Conservation (phyloP, 495 filamentous ascomycete species). For the Aspergillus hancockii region DNA sequence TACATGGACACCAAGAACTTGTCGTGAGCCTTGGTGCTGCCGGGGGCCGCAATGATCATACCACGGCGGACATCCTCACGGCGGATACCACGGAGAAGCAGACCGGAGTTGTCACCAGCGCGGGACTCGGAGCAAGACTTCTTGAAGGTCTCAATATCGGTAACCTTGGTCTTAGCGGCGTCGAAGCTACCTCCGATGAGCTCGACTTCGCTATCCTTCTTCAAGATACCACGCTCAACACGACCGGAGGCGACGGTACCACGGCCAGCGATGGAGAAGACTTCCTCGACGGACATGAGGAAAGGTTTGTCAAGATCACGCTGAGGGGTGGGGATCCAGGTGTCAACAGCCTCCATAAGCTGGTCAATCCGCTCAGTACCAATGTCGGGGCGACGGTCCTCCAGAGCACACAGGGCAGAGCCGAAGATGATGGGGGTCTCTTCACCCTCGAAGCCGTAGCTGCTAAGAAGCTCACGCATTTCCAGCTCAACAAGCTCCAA, state of each 20-base stretch:
- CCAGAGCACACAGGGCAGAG: conserved; percentile 94
- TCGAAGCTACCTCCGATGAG: conserved; percentile 75
- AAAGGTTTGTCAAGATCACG: conserved; percentile 96
- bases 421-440: conserved; percentile 95
- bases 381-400: conserved; percentile 82
- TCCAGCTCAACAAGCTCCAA: conserved; percentile 99
- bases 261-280: conserved; percentile 97
- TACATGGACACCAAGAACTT: conserved; percentile 96
- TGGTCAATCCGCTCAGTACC: conserved; percentile 82
- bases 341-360: conserved; percentile 85
- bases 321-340: conserved; percentile 92
- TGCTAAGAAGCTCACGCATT: conserved; percentile 92
- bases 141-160: conserved; percentile 99
- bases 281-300: conserved; percentile 97
- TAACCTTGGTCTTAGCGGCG: conserved; percentile 96
- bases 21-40: conserved; percentile 73
- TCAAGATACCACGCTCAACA: conserved; percentile 92
- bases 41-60: conserved; percentile 86
- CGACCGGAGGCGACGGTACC: conserved; percentile 95
- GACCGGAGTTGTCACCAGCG: conserved; percentile 97
- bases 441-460: conserved; percentile 97
- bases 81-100: conserved; percentile 89
- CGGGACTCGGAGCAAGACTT: conserved; percentile 93
- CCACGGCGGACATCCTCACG: conserved; percentile 91
- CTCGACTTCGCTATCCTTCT: conserved; percentile 91